phyloP scores from a whole-genome alignment of 805 yeast genomes.

The Aciculoconidium aculeatum region DNA sequence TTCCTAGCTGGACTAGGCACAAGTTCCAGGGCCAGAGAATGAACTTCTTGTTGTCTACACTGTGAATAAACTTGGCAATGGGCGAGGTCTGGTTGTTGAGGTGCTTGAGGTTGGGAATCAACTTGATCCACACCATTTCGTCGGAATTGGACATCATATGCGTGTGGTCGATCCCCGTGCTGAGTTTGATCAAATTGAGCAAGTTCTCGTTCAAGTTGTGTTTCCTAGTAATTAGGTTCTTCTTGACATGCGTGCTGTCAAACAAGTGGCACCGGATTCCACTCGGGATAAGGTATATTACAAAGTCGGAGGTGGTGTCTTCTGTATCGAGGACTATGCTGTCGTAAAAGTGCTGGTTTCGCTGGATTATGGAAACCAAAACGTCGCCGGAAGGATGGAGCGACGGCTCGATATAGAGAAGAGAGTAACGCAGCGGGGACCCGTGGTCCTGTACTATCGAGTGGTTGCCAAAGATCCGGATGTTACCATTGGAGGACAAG shows the following conservation, averaged over 20 bases:
- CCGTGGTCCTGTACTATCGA: constrained; percentile 14
- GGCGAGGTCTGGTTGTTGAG: constrained; percentile 63
- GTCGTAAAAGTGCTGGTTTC: constrained; percentile 21
- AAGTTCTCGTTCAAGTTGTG: constrained; percentile 21
- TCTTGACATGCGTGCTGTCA: constrained; percentile 21
- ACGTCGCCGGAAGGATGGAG: constrained; percentile 34
- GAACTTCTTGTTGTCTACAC: constrained; percentile 47
- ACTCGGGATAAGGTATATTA: constrained; percentile 35
- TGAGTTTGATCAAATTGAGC: constrained; percentile 25
- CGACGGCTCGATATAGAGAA: constrained; percentile 32
- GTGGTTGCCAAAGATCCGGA: constrained; percentile 35
- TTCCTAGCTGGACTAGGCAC: constrained; percentile 53
- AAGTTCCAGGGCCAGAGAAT: constrained; percentile 70
- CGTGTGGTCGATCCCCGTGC: constrained; percentile 27
- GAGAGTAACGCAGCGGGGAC: constrained; percentile 8
- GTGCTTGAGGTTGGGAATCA: constrained; percentile 64
- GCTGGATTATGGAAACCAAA: constrained; percentile 24
- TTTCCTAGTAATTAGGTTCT: constrained; percentile 14
- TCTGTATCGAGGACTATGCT: constrained; percentile 14
- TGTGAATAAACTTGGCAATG: constrained; percentile 51
- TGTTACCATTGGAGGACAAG: constrained; percentile 19
- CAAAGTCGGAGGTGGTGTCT: constrained; percentile 17
- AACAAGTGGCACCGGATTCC: constrained; percentile 40
- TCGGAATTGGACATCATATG: constrained; percentile 11
- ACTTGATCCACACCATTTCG: constrained; percentile 52